These are phyloP conservation scores for Termitomyces titanicus DNA, from an alignment of 768 basidiomycete species.

Conservation along the genomic window DNA sequence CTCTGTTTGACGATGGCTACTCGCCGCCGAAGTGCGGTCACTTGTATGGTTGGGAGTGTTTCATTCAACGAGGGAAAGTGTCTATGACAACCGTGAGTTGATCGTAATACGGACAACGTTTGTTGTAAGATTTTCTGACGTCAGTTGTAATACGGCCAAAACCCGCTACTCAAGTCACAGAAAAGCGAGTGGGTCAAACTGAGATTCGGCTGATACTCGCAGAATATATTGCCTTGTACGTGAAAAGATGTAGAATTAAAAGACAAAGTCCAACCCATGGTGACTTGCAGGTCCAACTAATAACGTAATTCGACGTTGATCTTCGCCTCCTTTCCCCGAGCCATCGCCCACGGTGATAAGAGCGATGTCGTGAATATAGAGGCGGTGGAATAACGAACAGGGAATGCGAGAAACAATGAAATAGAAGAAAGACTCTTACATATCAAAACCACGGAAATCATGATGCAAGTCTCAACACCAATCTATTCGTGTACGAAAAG, in stretches of 20 bases:
- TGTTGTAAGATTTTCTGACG: no score
- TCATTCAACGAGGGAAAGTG: no score
- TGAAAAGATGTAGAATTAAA: not conserved
- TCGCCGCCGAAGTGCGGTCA: no score
- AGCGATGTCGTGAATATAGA: conserved; percentile 76
- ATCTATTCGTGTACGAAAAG: conserved; percentile 12
- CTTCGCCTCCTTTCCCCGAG: conserved; percentile 84
- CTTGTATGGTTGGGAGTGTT: no score
- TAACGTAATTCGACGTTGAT: conserved; percentile 23
- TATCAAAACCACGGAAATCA: not conserved
- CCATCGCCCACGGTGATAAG: conserved; percentile 46
- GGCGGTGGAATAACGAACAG: conserved; percentile 39
- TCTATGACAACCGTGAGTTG: no score
- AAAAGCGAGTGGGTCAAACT: no score
- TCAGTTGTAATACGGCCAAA: no score
- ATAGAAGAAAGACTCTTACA: not conserved
- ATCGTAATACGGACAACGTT: no score
- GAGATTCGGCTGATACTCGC: no score
- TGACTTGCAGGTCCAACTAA: not conserved
- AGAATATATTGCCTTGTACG: no score
- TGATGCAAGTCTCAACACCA: not conserved
- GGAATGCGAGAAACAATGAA: conserved; percentile 8
- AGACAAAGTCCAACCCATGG: not conserved
- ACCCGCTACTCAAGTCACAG: no score
- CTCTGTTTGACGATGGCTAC: no score